Evolutionary conservation across 1,284 basidiomycete genomes (phyloP), one percentile per base, ranked within the genome.

Genomic region (Peniophora sp.): DNA sequence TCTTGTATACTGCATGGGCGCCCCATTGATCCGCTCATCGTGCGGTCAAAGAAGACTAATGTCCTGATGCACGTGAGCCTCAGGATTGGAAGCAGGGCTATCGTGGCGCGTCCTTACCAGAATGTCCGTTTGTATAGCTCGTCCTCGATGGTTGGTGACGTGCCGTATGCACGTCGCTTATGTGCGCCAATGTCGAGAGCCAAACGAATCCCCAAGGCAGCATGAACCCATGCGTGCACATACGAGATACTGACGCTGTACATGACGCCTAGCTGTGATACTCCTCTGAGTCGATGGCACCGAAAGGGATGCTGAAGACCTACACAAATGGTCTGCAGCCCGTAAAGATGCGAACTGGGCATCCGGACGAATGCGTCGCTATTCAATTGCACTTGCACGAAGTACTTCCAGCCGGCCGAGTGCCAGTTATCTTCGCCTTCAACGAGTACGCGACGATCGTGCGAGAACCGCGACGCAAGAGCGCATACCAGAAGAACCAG

Each of bases 401-500:
- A 81, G 71, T 79, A 89, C 56, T 77, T 78, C 85, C 86, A 88
- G 1, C 88, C 88, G 22, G 79, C 76, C 3, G 83, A 83, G 50
- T 81, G 78, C 6, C 63, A 61, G 22, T 65, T 65, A 42, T 67
- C 64, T 48, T 71, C n/a, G 60, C 70, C 73, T n/a, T 74, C 69
- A n/a, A 72, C 69, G 55, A 83, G 64, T 1, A 85, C 80, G 14
- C 85, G 71, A 0, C 75, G 72, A 62, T 90, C 88, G 49, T 83
- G 73, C 9, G 81, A 79, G 61, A 74, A 85, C 24, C 84, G 76
- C 0, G 86, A 69, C 2, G 81, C 90, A 50, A 83, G 70, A 0
- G 90, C 87, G 62, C 87, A 90, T 0, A 92, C 79, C 35, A 89
- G 68, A 24, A 92, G 66, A 42, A 88, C 76, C 2, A 83, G 78